Conservation (phyloP, 2,329 filamentous ascomycete species). For the Catunica adiposa region DNA sequence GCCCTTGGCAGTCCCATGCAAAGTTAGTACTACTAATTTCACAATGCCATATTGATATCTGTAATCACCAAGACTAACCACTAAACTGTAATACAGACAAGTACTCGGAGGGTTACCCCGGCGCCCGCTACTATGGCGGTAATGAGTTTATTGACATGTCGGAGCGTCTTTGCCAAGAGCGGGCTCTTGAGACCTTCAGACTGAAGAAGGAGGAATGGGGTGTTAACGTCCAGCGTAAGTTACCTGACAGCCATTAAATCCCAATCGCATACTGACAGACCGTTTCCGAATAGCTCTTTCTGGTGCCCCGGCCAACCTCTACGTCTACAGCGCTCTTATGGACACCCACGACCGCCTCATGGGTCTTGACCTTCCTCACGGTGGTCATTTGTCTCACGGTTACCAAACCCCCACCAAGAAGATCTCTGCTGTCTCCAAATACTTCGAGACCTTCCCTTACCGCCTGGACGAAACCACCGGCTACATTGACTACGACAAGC, state of each 20-base stretch:
- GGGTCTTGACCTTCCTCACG: conserved; percentile 91
- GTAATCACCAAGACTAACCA: conserved; percentile 5
- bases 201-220: conserved; percentile 80
- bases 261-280: not conserved
- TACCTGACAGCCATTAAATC: not conserved
- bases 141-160: conserved; percentile 92
- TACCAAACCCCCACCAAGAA: conserved; percentile 90
- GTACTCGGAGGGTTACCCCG: conserved; percentile 96
- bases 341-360: conserved; percentile 88
- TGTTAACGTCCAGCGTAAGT: conserved; percentile 79
- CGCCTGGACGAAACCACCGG: conserved; percentile 79
- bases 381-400: conserved; percentile 87
- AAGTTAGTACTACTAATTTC: conserved; percentile 37
- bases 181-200: conserved; percentile 75
- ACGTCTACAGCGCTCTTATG: conserved; percentile 90
- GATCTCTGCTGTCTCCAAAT: conserved; percentile 97
- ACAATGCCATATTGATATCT: not conserved
- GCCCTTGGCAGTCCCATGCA: conserved; percentile 89
- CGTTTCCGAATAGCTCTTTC: conserved; percentile 46
- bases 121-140: conserved; percentile 88
- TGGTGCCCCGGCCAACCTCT: conserved; percentile 58
- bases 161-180: conserved; percentile 75
- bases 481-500: conserved; percentile 82
- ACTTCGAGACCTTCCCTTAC: conserved; percentile 97
- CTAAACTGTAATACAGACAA: conserved; percentile 47